phyloP scores from a whole-genome alignment of 192 early-diverging fungal species.

The Jimgerdemannia lactiflua region DNA sequence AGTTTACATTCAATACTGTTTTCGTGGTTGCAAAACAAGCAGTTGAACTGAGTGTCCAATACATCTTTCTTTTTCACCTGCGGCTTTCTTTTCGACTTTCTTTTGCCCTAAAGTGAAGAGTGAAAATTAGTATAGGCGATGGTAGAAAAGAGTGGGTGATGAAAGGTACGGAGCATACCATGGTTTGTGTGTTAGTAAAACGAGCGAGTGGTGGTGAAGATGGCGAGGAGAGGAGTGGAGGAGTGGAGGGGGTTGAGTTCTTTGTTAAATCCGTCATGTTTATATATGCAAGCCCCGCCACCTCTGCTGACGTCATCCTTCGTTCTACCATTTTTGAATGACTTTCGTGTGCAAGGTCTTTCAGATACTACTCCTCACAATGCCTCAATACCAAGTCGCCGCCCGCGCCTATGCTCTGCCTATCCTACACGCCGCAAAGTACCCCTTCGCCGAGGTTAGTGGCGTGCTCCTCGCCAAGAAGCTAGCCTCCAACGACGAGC shows the following conservation, averaged over 20 bases:
- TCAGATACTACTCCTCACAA: neutral
- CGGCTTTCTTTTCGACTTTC: conserved; percentile 73
- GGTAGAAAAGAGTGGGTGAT: no score
- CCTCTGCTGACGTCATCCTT: no score
- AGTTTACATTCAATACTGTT: conserved; percentile 70
- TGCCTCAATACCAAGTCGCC: conserved; percentile 7
- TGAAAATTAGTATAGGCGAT: no score
- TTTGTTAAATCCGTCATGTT: no score
- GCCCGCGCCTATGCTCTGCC: conserved; percentile 68
- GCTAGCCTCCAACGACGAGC: conserved; percentile 5
- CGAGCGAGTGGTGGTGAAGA: no score
- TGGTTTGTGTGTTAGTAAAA: no score
- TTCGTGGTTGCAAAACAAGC: conserved; percentile 89
- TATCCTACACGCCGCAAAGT: conserved; percentile 80
- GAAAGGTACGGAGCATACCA: no score
- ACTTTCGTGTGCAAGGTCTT: no score
- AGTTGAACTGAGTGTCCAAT: conserved; percentile 76
- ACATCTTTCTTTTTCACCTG: conserved; percentile 55
- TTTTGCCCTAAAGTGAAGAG: conserved; percentile 55
- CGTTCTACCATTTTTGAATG: no score
- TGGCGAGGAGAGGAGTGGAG: no score
- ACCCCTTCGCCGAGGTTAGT: conserved; percentile 70
- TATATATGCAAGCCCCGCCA: no score
- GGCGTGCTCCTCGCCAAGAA: conserved; percentile 70
- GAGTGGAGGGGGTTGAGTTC: no score